These are phyloP conservation scores for Pythium monospermum DNA, from an alignment of 352 stramenopile species.

Conservation along the genomic window DNA sequence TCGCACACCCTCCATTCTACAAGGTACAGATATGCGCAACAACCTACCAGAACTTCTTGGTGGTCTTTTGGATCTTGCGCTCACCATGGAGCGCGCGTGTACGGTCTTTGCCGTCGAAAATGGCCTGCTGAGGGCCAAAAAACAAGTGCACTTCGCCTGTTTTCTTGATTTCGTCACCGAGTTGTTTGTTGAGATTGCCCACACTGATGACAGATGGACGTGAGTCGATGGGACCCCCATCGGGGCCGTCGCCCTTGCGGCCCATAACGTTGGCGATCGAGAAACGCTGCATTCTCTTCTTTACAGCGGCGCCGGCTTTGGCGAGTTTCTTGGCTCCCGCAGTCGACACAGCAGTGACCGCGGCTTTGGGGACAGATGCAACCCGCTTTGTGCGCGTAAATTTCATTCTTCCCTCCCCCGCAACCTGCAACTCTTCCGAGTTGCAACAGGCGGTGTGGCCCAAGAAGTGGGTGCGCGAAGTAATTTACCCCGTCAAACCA, in stretches of 20 bases:
- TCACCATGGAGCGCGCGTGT: conserved; percentile 83
- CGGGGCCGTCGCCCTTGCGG: conserved; percentile 45
- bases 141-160: conserved; percentile 70
- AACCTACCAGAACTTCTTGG: conserved; percentile 63
- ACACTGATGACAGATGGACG: conserved; percentile 66
- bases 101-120: conserved; percentile 69
- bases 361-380: conserved; percentile 8
- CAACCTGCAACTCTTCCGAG: no score
- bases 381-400: conserved; percentile 4
- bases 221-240: conserved; percentile 23
- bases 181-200: conserved; percentile 65
- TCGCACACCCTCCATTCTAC: neutral
- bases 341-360: neutral
- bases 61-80: conserved; percentile 84
- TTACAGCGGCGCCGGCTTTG: conserved; percentile 2
- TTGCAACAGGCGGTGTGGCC: no score
- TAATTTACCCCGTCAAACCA: neutral
- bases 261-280: conserved; percentile 66
- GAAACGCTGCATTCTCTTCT: conserved; percentile 68
- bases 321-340: neutral
- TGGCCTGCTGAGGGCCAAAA: conserved; percentile 65
- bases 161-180: conserved; percentile 54
- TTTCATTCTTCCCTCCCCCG: conserved; percentile 17
- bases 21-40: neutral
- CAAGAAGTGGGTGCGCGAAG: neutral